Conservation (phyloP, 306 rosid genomes). For the Vachellia collinsii region DNA sequence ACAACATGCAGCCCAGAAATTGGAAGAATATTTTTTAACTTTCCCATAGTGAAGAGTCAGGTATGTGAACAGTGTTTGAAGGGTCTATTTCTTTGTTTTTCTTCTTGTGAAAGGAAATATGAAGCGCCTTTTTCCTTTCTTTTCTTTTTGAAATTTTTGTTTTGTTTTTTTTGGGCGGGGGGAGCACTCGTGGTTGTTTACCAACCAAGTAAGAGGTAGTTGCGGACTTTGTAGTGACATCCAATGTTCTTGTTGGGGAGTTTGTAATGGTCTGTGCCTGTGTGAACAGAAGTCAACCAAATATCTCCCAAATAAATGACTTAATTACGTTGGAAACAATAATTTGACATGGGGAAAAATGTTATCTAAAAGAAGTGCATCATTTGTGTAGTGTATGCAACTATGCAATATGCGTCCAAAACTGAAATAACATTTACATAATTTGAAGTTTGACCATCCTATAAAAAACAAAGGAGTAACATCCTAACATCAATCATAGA, state of each 20-base stretch:
- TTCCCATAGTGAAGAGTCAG: background rate
- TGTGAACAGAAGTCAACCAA: background rate
- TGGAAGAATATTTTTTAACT: background rate
- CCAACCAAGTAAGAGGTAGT: constrained; percentile 33
- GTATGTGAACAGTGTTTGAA: background rate
- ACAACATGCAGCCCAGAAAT: background rate
- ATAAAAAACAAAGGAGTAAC: no score
- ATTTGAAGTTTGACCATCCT: background rate
- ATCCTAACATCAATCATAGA: background rate
- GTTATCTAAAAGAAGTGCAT: no score
- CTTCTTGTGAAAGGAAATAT: constrained; percentile 7
- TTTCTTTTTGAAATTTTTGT: background rate
- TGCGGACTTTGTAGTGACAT: constrained; percentile 14
- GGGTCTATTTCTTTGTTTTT: constrained; percentile 13
- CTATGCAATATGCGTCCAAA: no score
- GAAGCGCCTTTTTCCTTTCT: background rate
- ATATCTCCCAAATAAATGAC: background rate
- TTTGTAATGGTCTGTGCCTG: constrained; percentile 17
- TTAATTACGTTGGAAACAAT: background rate
- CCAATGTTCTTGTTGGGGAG: constrained; percentile 10
- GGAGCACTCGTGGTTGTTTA: constrained; percentile 37
- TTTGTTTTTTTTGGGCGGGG: no score
- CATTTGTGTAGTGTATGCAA: background rate
- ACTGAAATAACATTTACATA: no score
- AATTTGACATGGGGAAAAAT: background rate